Base-by-base conservation (phyloP, 108 stramenopile species). In the Cyclostephanos invisitatus region DNA sequence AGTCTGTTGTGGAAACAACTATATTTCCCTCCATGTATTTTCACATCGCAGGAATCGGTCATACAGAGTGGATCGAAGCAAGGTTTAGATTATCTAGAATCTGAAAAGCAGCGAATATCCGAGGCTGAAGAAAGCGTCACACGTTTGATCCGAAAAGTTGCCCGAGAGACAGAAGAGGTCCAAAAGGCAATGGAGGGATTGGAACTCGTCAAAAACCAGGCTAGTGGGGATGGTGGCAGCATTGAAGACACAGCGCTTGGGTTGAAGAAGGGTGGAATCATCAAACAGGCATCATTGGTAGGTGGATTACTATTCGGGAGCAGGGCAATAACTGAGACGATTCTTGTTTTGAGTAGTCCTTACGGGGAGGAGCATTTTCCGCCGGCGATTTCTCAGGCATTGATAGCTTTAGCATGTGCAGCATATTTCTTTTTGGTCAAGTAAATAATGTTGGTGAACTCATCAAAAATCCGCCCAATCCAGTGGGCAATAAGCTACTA, bases 171-270 rank as follows among this genome's bases (percentile, higher is more conserved):
- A 49, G 65, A 72, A 18, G 63, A 70, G 49, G 77, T 78, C 12
- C 77, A 72, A 51, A 46, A 72, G 66, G 77, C 77, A 44, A 78
- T 78, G 77, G 77, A 71, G 21, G 77, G 72, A 28, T 67, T 78
- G 62, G 77, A 78, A 62, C 70, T 64, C 44, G 77, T 29, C n/a
- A 78, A 61, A 49, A 57, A 69, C 40, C 63, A 71, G 35, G 70
- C 49, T 25, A 60, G 62, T 73, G 62, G 44, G 54, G 60, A 66
- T 32, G 44, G 48, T 28, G 66, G 53, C 10, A 68, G 40, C 12
- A 42, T 78, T 9, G 77, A 78, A 62, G 66, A 78, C 24, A 67
- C 62, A n/a, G 65, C 70, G 1, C 59, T 78, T 58, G 70, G 55
- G 42, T 62, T 78, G 54, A 78, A 78, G 57, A 67, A 78, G 46